Percentiles rank a stretch among this genome's conserved stretches.
Evolutionary conservation across 2,329 filamentous ascomycete species (phyloP).

Genomic region (Xylaria sp.): DNA sequence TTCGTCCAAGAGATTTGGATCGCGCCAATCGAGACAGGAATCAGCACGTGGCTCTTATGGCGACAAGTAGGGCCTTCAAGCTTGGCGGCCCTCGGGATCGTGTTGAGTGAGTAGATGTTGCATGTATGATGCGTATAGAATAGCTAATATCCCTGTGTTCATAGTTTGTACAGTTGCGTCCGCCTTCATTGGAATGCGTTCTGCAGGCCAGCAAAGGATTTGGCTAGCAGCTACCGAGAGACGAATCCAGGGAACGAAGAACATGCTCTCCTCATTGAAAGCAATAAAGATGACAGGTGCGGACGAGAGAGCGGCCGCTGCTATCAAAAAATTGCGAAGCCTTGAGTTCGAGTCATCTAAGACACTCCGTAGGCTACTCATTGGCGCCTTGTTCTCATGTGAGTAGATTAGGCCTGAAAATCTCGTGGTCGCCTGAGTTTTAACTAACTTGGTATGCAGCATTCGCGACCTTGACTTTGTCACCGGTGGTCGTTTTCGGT

Average conservation of each 20-base stretch:
- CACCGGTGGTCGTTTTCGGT: conserved; percentile 35
- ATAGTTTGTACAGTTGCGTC: conserved; percentile 26
- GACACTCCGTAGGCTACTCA: conserved; percentile 22
- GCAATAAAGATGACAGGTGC: conserved; percentile 37
- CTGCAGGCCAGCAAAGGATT: conserved; percentile 30
- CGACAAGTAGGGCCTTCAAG: conserved; percentile 36
- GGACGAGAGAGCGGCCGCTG: conserved; percentile 10
- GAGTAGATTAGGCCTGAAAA: background rate
- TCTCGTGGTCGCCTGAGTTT: background rate
- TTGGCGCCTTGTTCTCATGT: conserved; percentile 27
- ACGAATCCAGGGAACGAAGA: conserved; percentile 33
- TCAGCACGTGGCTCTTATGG: conserved; percentile 36
- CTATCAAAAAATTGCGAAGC: conserved; percentile 24
- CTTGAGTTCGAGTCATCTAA: conserved; percentile 29
- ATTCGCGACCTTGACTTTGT: conserved; percentile 32
- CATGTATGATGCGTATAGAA: background rate
- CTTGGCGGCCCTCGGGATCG: conserved; percentile 31
- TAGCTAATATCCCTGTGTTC: background rate
- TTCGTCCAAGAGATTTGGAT: conserved; percentile 35
- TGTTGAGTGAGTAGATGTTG: conserved; percentile 21
- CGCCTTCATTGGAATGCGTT: conserved; percentile 17
- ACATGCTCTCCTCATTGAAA: conserved; percentile 39
- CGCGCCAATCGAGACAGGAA: conserved; percentile 31
- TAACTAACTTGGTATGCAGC: conserved; percentile 20
- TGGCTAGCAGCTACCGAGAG: conserved; percentile 35